A percentile compares a stretch with the other conserved stretches of the same genome.
Evolutionary conservation across 208 protist species (phyloP).

Genomic region (Kentomonas sorsogonicus): DNA sequence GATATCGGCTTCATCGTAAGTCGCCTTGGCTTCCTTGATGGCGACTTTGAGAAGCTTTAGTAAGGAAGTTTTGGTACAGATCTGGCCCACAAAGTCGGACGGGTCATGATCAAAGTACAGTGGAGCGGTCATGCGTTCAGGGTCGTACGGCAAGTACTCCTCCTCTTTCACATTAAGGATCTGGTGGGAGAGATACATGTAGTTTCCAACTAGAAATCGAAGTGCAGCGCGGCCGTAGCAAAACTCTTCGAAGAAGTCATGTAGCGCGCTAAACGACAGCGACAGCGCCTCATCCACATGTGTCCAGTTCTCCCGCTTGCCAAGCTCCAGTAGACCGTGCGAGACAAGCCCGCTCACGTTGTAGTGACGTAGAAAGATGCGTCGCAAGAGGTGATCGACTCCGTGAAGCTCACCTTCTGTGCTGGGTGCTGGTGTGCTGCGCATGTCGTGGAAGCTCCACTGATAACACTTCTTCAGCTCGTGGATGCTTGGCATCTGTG

Average conservation of each 20-base stretch:
- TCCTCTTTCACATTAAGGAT: slow-evolving; percentile 37
- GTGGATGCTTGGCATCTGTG: slow-evolving; percentile 65
- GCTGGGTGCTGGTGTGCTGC: slow-evolving; percentile 28
- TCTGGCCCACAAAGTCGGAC: slow-evolving; percentile 48
- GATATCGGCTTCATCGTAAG: slow-evolving; percentile 50
- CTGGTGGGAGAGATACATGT: slow-evolving; percentile 63
- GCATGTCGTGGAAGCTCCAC: slow-evolving; percentile 74
- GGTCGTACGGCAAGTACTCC: slow-evolving; percentile 21
- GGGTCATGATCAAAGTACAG: slow-evolving; percentile 52
- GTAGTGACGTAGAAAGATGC: slow-evolving; percentile 62
- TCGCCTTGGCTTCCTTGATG: slow-evolving; percentile 22
- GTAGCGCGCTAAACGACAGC: slow-evolving; percentile 30
- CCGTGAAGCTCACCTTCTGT: slow-evolving; percentile 21
- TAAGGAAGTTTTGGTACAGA: slow-evolving; percentile 59
- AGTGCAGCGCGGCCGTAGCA: slow-evolving; percentile 44
- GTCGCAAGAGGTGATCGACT: slow-evolving; percentile 52
- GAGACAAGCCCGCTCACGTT: slow-evolving; percentile 48
- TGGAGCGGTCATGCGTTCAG: slow-evolving; percentile 30
- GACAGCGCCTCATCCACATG: slow-evolving; percentile 28
- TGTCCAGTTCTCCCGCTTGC: slow-evolving; percentile 46
- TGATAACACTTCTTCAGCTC: slow-evolving; percentile 62
- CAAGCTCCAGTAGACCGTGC: slow-evolving; percentile 47
- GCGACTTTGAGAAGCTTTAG: slow-evolving; percentile 34
- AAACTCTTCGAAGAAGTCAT: slow-evolving; percentile 55
- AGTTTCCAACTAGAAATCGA: slow-evolving; percentile 65